Base-by-base conservation (phyloP, 495 filamentous ascomycete genomes). In the Staphylotrichum tortipilum region DNA sequence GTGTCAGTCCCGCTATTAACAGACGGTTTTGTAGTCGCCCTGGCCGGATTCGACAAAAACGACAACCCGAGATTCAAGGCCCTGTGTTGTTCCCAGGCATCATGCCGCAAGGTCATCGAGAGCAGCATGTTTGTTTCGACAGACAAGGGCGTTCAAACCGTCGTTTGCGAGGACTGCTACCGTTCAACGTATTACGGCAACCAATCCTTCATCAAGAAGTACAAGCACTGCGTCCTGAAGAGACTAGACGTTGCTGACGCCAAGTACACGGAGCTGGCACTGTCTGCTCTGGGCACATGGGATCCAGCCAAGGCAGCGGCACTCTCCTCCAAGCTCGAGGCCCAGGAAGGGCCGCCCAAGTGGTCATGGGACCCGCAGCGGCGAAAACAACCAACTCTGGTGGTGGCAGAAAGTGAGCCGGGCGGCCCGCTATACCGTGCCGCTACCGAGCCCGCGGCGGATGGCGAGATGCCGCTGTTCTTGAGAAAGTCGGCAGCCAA, bases 381-480 rank as follows among this genome's bases (percentile, higher is more conserved):
- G n/a, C n/a, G n/a, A n/a, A n/a, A n/a, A n/a, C n/a, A n/a, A n/a
- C n/a, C n/a, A n/a, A n/a, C n/a, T n/a, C n/a, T n/a, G n/a, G n/a
- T n/a, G n/a, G n/a, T n/a, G n/a, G n/a, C 11, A 6, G n/a, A n/a
- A n/a, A n/a, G n/a, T n/a, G n/a, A n/a, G 6, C 6, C 26, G 10
- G 10, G 6, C 6, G 26, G 26, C 10, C 26, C 6, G 10, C 6
- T 5, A 10, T 7, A 10, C 26, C n/a, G n/a, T 7, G 26, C n/a
- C 6, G 26, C 14, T 12, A 34, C 7, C 11, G 31, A 34, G 45
- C 49, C 31, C 15, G 31, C 45, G 9, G 52, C 42, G 0, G 58
- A 65, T 40, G 55, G 57, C 9, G 56, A 68, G 38, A 59, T 73
- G 11, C 70, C 68, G 0, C 46, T 58, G 3, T 68, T 62, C 49